Evolutionary conservation across 2,329 filamentous ascomycete genomes (phyloP).

Genomic region (Aureobasidium sp.): DNA sequence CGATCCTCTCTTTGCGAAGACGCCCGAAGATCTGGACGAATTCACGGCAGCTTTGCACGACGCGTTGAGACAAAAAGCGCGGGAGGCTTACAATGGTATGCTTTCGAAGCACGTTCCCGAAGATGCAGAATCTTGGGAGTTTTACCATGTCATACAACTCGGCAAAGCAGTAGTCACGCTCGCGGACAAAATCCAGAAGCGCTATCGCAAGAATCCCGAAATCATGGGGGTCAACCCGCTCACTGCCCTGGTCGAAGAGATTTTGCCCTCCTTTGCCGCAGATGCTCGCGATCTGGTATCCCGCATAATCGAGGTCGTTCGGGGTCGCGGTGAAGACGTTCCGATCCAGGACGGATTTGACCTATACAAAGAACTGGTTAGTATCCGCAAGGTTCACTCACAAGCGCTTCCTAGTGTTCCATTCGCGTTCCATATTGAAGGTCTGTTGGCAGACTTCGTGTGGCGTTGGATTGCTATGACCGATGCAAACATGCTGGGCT

Average conservation of each 20-base stretch:
- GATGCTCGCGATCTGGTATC: constrained; percentile 81
- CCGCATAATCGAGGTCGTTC: constrained; percentile 67
- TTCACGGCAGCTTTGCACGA: constrained; percentile 68
- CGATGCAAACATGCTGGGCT: constrained; percentile 69
- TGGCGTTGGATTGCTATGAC: constrained; percentile 89
- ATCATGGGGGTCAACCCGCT: constrained; percentile 70
- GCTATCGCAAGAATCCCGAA: constrained; percentile 79
- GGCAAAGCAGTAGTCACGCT: constrained; percentile 80
- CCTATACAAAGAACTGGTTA: constrained; percentile 80
- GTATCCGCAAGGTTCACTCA: constrained; percentile 73
- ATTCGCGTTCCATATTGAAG: constrained; percentile 85
- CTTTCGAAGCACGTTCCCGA: constrained; percentile 75
- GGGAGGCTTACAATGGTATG: constrained; percentile 70
- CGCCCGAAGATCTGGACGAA: constrained; percentile 61
- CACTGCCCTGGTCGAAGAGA: constrained; percentile 69
- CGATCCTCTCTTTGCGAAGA: constrained; percentile 68
- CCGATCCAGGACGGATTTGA: constrained; percentile 90
- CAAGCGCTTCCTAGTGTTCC: constrained; percentile 63
- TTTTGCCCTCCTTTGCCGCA: constrained; percentile 83
- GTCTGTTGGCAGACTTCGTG: constrained; percentile 80
- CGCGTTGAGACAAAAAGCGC: constrained; percentile 66
- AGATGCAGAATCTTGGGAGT: constrained; percentile 78
- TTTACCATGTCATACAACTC: constrained; percentile 81
- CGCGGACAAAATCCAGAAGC: constrained; percentile 82
- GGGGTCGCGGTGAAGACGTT: constrained; percentile 65